Conservation (phyloP, 495 filamentous ascomycete genomes). For the Neurospora terricola region DNA sequence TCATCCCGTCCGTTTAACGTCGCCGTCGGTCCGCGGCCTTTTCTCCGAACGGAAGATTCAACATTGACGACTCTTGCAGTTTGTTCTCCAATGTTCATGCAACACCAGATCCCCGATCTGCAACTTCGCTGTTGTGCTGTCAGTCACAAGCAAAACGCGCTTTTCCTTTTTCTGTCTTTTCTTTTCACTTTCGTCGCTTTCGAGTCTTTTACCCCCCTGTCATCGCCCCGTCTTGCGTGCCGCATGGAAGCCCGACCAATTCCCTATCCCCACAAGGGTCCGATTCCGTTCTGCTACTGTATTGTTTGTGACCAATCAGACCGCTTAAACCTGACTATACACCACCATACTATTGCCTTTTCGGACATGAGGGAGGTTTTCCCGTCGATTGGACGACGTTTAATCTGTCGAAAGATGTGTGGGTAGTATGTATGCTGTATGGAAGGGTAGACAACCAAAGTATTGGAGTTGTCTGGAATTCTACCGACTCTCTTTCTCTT, state of each 20-base stretch:
- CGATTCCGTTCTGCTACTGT: neutral
- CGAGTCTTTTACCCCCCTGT: neutral
- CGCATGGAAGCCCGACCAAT: neutral
- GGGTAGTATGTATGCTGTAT: neutral
- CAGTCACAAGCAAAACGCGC: neutral
- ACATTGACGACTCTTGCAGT: neutral
- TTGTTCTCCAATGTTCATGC: neutral
- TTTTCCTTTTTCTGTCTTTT: neutral
- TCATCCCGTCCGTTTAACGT: neutral
- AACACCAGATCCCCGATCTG: neutral
- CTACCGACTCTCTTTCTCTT: neutral
- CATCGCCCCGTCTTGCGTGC: neutral
- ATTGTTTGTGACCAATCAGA: neutral
- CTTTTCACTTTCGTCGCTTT: neutral
- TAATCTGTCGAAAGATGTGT: neutral
- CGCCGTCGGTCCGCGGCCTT: neutral
- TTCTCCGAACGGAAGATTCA: neutral
- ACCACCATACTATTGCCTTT: neutral
- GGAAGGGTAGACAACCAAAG: neutral
- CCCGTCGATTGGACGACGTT: neutral
- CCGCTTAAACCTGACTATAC: neutral
- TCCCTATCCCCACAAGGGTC: neutral
- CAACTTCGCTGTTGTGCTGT: neutral
- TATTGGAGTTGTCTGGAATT: neutral
- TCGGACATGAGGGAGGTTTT: neutral